Conservation (phyloP, 805 yeast species). For the Kluyveromyces nonfermentans region DNA sequence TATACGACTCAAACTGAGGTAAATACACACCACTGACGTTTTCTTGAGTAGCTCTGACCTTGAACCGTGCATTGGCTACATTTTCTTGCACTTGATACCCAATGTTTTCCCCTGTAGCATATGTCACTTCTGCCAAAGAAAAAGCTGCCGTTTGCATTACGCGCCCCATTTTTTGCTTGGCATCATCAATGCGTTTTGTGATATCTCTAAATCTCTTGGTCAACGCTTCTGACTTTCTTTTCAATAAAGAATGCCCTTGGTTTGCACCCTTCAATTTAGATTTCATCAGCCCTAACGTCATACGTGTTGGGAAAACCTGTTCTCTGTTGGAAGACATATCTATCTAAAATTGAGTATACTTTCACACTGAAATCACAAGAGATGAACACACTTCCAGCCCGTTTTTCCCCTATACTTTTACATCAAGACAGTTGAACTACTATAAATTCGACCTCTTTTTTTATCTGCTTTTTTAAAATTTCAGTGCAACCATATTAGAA, state of each 20-base stretch:
- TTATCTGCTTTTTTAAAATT: no score
- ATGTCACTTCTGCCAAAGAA: slow-evolving; percentile 92
- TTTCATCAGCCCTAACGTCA: slow-evolving; percentile 94
- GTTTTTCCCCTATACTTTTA: neutral
- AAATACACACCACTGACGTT: slow-evolving; percentile 92
- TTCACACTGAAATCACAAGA: neutral
- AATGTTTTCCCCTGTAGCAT: slow-evolving; percentile 95
- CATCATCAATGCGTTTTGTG: slow-evolving; percentile 85
- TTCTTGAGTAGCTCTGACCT: slow-evolving; percentile 85
- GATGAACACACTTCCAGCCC: neutral
- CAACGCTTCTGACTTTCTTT: slow-evolving; percentile 93
- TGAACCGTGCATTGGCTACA: slow-evolving; percentile 83
- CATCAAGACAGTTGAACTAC: neutral
- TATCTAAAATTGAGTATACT: neutral
- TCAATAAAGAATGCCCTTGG: slow-evolving; percentile 87
- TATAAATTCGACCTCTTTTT: neutral
- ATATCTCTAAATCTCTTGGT: slow-evolving; percentile 95
- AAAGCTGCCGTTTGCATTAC: slow-evolving; percentile 98
- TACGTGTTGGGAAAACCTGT: slow-evolving; percentile 94
- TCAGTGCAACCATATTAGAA: neutral
- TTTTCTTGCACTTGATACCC: slow-evolving; percentile 94
- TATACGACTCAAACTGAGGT: slow-evolving; percentile 83
- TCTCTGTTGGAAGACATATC: slow-evolving; percentile 47
- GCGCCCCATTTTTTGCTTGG: slow-evolving; percentile 94
- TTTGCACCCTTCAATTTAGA: slow-evolving; percentile 94